A percentile compares a stretch with the other conserved stretches of the same genome.
phyloP scores from a whole-genome alignment of 768 basidiomycete genomes.

The Mycena leptocephala region DNA sequence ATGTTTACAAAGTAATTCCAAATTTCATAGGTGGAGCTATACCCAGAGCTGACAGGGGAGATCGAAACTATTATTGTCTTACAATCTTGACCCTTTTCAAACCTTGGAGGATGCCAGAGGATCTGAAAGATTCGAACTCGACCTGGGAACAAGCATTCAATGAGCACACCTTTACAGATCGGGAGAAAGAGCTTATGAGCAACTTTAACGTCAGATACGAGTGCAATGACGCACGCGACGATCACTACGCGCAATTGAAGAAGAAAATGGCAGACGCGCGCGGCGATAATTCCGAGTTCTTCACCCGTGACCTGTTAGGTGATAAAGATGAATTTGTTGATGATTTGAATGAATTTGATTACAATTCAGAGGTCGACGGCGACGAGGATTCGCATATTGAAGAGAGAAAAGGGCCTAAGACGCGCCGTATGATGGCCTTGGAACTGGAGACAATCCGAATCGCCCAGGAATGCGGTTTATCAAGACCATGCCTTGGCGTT shows the following conservation, averaged over 20 bases:
- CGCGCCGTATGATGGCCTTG: too few species aligned
- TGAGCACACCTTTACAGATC: background rate
- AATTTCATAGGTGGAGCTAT: slow-evolving; percentile 41
- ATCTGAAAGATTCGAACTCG: slow-evolving; percentile 32
- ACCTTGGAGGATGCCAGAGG: slow-evolving; percentile 42
- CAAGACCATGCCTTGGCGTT: too few species aligned
- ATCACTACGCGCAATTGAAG: background rate
- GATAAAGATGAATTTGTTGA: background rate
- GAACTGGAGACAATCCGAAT: too few species aligned
- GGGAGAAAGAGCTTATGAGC: background rate
- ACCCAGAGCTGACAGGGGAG: slow-evolving; percentile 45
- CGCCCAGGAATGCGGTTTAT: too few species aligned
- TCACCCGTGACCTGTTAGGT: background rate
- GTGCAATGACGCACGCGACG: too few species aligned
- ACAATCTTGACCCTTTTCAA: slow-evolving; percentile 43
- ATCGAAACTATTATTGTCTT: slow-evolving; percentile 47
- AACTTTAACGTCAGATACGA: background rate
- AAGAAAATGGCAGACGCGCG: background rate
- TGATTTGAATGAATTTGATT: background rate
- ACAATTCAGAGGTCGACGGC: too few species aligned
- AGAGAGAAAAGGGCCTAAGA: too few species aligned
- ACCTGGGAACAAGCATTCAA: background rate
- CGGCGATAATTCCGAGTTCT: too few species aligned
- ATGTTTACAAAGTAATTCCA: slow-evolving; percentile 30
- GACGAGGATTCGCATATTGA: too few species aligned